A percentile compares a stretch with the other conserved stretches of the same genome.
phyloP scores from a whole-genome alignment of 805 yeast species.

The Naumovozyma castellii region DNA sequence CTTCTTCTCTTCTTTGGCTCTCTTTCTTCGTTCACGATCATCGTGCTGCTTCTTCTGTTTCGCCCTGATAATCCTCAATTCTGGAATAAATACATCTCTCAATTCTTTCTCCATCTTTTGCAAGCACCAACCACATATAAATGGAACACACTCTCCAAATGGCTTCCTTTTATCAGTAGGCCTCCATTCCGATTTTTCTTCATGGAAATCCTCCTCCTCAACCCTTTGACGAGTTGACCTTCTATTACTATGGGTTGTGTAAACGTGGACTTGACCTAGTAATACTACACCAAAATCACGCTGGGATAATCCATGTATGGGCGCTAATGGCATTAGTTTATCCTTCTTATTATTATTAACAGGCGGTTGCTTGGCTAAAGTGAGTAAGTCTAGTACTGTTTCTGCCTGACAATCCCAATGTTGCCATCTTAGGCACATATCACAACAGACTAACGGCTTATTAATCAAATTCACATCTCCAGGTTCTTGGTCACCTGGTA shows the following conservation, averaged over 20 bases:
- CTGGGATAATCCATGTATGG: conserved; percentile 2
- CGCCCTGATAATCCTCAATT: conserved; percentile 15
- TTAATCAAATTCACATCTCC: conserved; percentile 12
- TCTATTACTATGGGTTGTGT: conserved; percentile 7
- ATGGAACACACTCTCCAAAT: conserved; percentile 15
- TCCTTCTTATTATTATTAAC: conserved; percentile 4
- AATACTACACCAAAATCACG: conserved; percentile 16
- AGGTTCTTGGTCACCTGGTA: conserved; percentile 4
- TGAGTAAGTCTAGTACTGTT: conserved; percentile 10
- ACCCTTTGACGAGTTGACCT: conserved; percentile 14
- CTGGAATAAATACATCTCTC: conserved; percentile 18
- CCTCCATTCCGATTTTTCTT: conserved; percentile 4
- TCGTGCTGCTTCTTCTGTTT: conserved; percentile 20
- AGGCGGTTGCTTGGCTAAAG: conserved; percentile 6
- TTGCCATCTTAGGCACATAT: conserved; percentile 27
- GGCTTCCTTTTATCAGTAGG: conserved; percentile 21
- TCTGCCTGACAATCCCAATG: conserved; percentile 25
- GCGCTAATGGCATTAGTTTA: neutral
- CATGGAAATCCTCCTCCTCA: conserved; percentile 1
- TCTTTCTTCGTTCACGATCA: conserved; percentile 24
- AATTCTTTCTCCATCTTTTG: conserved; percentile 16
- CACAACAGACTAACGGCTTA: conserved; percentile 26
- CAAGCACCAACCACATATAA: conserved; percentile 23
- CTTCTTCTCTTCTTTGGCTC: conserved; percentile 16
- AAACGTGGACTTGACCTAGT: conserved; percentile 9